phyloP scores from a whole-genome alignment of 257 asterid genomes.

The Dorcoceras hygrometricum region DNA sequence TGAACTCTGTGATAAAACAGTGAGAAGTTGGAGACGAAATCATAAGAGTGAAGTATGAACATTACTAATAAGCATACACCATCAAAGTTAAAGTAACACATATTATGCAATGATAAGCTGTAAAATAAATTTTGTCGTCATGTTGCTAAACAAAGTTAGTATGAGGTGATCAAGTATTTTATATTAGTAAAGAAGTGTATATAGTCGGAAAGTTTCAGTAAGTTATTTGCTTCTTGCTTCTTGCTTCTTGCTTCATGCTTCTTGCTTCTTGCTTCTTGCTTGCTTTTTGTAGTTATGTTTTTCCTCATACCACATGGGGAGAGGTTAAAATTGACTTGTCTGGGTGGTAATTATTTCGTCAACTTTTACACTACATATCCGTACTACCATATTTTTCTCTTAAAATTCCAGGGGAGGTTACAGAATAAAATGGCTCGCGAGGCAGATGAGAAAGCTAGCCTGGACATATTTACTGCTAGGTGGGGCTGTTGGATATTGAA shows the following conservation, averaged over 20 bases:
- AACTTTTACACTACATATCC: not conserved
- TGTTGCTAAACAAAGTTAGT: no score
- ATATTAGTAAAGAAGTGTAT: no score
- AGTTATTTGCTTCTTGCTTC: conserved; percentile 1
- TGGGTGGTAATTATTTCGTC: not conserved
- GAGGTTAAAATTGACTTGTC: conserved; percentile 1
- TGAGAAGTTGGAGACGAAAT: no score
- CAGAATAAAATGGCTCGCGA: conserved; percentile 70
- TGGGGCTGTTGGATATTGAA: conserved; percentile 34
- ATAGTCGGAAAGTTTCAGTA: not conserved
- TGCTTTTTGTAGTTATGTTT: not conserved
- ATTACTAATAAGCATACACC: no score
- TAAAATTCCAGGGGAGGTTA: conserved; percentile 60
- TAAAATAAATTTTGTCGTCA: no score
- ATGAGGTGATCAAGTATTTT: no score
- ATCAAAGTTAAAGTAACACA: no score
- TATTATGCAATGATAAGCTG: no score
- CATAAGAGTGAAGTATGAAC: no score
- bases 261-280: not conserved
- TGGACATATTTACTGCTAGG: conserved; percentile 74
- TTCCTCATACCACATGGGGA: not conserved
- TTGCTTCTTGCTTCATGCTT: not conserved
- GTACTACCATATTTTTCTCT: conserved; percentile 16
- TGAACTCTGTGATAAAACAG: no score
- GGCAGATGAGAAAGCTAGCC: conserved; percentile 92